Conservation (phyloP, 2,329 filamentous ascomycete species). For the Colletotrichum cuscutae region DNA sequence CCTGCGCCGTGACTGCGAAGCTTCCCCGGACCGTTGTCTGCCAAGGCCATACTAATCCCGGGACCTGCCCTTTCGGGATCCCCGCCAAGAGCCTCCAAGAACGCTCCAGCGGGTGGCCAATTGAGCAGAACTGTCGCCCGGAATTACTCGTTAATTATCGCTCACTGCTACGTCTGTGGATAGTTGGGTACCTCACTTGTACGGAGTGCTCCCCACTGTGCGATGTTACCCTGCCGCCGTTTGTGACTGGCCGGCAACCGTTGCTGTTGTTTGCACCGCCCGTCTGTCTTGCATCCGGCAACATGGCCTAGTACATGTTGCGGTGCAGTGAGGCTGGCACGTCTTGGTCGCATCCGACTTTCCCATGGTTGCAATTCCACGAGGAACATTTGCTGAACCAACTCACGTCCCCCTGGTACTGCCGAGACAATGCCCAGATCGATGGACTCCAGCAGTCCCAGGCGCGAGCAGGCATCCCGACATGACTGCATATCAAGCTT, state of each 20-base stretch:
- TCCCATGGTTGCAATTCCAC: conserved; percentile 1
- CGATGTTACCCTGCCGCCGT: conserved; percentile 18
- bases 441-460: background rate
- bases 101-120: background rate
- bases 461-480: conserved; percentile 3
- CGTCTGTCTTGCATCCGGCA: background rate
- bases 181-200: too few species aligned
- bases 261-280: background rate
- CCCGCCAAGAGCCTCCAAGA: conserved; percentile 32
- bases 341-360: conserved; percentile 11
- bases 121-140: background rate
- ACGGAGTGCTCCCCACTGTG: background rate
- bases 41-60: conserved; percentile 22
- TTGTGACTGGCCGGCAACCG: conserved; percentile 1
- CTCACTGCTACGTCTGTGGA: conserved; percentile 1
- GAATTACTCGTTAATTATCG: conserved; percentile 12
- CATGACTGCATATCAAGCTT: conserved; percentile 4
- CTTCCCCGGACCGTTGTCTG: conserved; percentile 34
- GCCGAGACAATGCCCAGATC: conserved; percentile 28
- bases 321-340: background rate
- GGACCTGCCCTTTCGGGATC: conserved; percentile 31
- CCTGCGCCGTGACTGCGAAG: conserved; percentile 15
- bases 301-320: background rate
- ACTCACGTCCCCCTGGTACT: background rate
- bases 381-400: background rate